Base-by-base conservation (phyloP, 371 early-diverging fungal genomes). In the Mycotypha africana region DNA sequence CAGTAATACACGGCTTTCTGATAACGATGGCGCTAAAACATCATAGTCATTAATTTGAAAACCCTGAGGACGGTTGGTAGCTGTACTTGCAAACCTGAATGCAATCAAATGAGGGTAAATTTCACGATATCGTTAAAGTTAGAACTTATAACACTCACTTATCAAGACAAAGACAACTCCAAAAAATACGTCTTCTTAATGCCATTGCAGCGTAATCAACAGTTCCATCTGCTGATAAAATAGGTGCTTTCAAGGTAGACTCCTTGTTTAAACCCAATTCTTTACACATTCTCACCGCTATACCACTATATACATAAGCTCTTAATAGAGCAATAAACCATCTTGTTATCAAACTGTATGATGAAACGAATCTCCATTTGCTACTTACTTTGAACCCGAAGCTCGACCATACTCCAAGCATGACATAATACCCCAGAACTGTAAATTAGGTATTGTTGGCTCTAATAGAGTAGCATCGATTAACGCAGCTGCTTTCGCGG, bases 251-350 rank as follows among this genome's bases (percentile, higher is more conserved):
- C 11, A 66, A 40, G 0, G 62, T 63, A 22, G 62, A 77, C 57
- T 84, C 80, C 15, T 69, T 73, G 50, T 81, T 67, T 24, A 84
- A 38, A 0, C 76, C 75, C 1, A 84, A 44, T 37, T 84, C 81
- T 39, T 75, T 67, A 26, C 78, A 76, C 25, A 74, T 70, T 20
- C 84, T 72, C 15, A 81, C 69, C 8, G 85, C 81, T 54, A 82
- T 69, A 19, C 81, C 79, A 6, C 70, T 74, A 58, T 78, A 85
- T 53, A 78, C 74, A 81, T 81, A 85, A 2, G 82, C 70, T 26
- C 78, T 65, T 51, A 12, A 26, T 3, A 7, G 2, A 31, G 11
- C 11, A 19, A 19, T 8, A 30, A 6, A 6, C 1, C 12, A 22
- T 25, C 14, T 37, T 16, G 17, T 22, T 17, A 17, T n/a, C 17